Evolutionary conservation across 352 stramenopile genomes (phyloP).

Genomic region (Globisporangium recalcitrans): DNA sequence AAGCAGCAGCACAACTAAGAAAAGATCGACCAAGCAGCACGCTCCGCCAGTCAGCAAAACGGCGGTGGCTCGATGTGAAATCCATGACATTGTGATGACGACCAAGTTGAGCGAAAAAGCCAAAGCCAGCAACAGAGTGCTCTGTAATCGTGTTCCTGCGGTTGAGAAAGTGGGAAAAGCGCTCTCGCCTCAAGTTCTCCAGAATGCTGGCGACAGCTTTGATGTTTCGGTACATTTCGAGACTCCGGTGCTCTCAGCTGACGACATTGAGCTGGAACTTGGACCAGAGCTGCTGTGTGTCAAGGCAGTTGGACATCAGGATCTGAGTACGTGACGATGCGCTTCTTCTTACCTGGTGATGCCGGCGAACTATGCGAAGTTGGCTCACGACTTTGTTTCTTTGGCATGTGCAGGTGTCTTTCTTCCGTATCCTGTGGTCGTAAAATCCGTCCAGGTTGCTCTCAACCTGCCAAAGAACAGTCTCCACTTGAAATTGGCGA

Average conservation of each 20-base stretch:
- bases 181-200: conserved; percentile 41
- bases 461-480: conserved; percentile 31
- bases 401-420: conserved; percentile 30
- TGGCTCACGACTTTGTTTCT: background rate
- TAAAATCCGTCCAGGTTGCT: conserved; percentile 27
- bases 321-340: conserved; percentile 34
- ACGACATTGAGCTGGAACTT: conserved; percentile 47
- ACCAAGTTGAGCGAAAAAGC: background rate
- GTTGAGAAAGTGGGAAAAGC: conserved; percentile 31
- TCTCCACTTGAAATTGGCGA: conserved; percentile 28
- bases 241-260: conserved; percentile 20
- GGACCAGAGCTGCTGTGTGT: conserved; percentile 42
- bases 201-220: conserved; percentile 27
- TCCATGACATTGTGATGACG: conserved; percentile 30
- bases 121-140: background rate
- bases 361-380: background rate
- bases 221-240: conserved; percentile 37
- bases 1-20: conserved; percentile 13
- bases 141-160: conserved; percentile 30
- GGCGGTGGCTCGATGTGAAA: conserved; percentile 26
- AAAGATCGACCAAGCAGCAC: background rate
- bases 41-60: conserved; percentile 19
- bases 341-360: background rate
- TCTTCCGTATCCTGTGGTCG: conserved; percentile 57
- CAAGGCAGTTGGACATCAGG: conserved; percentile 39